Percentiles rank a stretch among this genome's conserved stretches.
phyloP scores from a whole-genome alignment of 2,329 filamentous ascomycete species.

The Corniculantispora saksenae region DNA sequence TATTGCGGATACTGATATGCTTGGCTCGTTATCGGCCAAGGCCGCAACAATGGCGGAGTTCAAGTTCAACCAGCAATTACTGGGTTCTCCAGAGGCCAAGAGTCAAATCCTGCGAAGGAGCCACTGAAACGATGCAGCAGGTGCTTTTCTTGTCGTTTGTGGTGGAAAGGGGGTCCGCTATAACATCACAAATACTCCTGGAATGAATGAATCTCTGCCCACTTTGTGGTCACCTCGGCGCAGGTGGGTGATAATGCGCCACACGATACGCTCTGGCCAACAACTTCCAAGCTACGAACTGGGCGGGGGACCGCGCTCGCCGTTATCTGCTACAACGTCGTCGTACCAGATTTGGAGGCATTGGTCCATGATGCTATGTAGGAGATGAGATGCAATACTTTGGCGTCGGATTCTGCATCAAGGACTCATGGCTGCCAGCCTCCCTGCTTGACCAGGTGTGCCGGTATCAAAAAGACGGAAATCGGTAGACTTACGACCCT shows the following conservation, averaged over 20 bases:
- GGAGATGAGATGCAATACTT: neutral
- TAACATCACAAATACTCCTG: neutral
- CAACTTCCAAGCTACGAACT: neutral
- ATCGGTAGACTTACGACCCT: no score
- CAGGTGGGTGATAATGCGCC: neutral
- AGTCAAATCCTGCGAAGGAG: neutral
- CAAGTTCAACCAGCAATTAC: neutral
- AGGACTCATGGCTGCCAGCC: no score
- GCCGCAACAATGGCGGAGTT: neutral
- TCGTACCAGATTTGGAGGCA: neutral
- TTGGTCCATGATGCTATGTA: neutral
- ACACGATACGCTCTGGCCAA: constrained; percentile 4
- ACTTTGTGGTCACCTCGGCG: neutral
- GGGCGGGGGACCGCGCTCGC: neutral
- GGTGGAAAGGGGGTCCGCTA: neutral
- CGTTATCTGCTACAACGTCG: neutral
- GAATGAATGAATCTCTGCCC: neutral
- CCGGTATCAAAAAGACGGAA: no score
- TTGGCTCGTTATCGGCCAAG: constrained; percentile 10
- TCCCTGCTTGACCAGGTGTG: no score
- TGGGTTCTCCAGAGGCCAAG: constrained; percentile 6
- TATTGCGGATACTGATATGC: neutral
- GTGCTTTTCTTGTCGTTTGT: neutral
- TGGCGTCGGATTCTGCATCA: neutral
- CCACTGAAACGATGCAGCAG: neutral